Evolutionary conservation across 768 basidiomycete genomes (phyloP), one percentile per base, ranked within the genome.

Genomic region (Lactifluus subvellereus): DNA sequence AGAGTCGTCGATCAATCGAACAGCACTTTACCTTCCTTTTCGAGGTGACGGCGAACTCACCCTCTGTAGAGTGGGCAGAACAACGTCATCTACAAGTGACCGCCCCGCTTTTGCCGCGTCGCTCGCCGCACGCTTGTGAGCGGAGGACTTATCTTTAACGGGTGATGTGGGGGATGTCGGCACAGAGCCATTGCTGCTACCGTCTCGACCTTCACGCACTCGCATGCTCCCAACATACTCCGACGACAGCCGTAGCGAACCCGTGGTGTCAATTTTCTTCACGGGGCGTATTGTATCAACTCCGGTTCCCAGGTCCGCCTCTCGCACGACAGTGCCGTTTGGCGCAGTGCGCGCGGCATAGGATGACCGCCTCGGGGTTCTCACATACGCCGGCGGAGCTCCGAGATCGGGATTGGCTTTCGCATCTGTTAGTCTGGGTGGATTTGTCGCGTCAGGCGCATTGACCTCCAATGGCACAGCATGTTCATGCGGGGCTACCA

Each of bases 281-380:
- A 96, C 86, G 0, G 95, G 94, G 57, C 94, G 82, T 69, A 98
- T 92, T 1, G 95, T 98, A 69, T 91, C 91, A 50, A 90, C 79
- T 43, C 93, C 93, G 57, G 80, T 89, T 18, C 92, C 93, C n/a
- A 95, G 71, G 73, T 95, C 94, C 11, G 86, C 91, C 68, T 87
- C 86, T 48, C 82, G 82, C 69, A 94, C 76, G 8, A 93, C 77
- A 0, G 91, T 93, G 11, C 94, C 93, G 14, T 82, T 85, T 60
- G 79, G 77, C 18, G 82, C 82, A 57, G 83, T 83, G 45, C 93
- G 83, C 20, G 84, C 87, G 48, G 88, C 86, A 74, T 91, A 94
- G 1, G 91, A 94, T 43, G 90, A 83, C 54, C 91, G 84, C 49
- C 88, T 79, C 35, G 75, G 76, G 10, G 81, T 77, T 32, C 84